phyloP scores from a whole-genome alignment of 805 yeast genomes.

The Vanderwaltozyma yarrowii region DNA sequence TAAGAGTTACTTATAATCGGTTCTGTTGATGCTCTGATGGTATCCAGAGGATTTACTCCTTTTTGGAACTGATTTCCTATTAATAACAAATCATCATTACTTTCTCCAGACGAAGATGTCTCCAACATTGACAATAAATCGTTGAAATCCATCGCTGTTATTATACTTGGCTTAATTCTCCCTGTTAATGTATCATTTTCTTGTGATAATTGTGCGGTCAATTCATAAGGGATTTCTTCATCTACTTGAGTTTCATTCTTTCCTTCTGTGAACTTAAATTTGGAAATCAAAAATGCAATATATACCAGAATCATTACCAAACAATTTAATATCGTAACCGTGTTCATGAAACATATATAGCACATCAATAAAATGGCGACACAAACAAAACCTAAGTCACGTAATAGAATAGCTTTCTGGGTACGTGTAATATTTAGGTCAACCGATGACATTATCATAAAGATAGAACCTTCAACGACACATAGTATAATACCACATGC shows the following conservation, averaged over 20 bases:
- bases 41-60: background rate
- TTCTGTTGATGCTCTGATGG: slow-evolving; percentile 12
- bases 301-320: slow-evolving; percentile 20
- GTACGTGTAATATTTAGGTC: slow-evolving; percentile 8
- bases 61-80: background rate
- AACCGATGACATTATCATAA: slow-evolving; percentile 20
- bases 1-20: slow-evolving; percentile 5
- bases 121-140: slow-evolving; percentile 20
- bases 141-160: slow-evolving; percentile 25
- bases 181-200: slow-evolving; percentile 2
- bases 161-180: slow-evolving; percentile 21
- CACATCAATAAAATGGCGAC: slow-evolving; percentile 18
- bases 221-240: slow-evolving; percentile 3
- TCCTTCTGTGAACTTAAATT: slow-evolving; percentile 6
- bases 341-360: slow-evolving; percentile 16
- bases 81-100: background rate
- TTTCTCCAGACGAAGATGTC: background rate
- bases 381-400: slow-evolving; percentile 20
- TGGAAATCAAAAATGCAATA: slow-evolving; percentile 12
- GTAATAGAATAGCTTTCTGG: slow-evolving; percentile 14
- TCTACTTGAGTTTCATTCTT: slow-evolving; percentile 1
- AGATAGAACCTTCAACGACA: slow-evolving; percentile 26
- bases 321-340: slow-evolving; percentile 21
- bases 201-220: slow-evolving; percentile 2
- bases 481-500: slow-evolving; percentile 31